Evolutionary conservation across 768 basidiomycete genomes (phyloP).

Genomic region (Lactifluus echinatus): DNA sequence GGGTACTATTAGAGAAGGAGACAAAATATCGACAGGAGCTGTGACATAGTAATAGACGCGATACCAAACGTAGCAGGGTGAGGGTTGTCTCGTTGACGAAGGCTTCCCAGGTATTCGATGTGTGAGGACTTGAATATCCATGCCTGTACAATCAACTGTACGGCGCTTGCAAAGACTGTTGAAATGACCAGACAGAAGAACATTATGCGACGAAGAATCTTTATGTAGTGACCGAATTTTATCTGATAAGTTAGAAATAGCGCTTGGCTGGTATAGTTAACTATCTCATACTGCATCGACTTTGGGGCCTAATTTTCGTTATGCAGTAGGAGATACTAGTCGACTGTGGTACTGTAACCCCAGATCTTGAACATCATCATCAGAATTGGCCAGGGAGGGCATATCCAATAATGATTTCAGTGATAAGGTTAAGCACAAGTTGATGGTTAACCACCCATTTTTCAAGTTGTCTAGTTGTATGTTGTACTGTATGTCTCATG

Average conservation of each 20-base stretch:
- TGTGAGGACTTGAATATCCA: not conserved
- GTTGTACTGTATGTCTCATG: too few species aligned
- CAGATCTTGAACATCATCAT: conserved; percentile 85
- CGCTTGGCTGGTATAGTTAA: too few species aligned
- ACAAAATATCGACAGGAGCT: too few species aligned
- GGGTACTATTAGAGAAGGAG: too few species aligned
- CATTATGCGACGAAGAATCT: not conserved
- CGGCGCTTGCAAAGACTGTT: not conserved
- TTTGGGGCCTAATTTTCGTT: too few species aligned
- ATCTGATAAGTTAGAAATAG: too few species aligned
- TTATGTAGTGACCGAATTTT: conserved; percentile 41
- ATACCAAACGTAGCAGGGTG: not conserved
- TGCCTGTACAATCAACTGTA: not conserved
- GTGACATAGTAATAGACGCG: not conserved
- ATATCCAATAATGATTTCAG: too few species aligned
- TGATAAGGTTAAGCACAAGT: too few species aligned
- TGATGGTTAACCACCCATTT: too few species aligned
- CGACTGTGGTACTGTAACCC: conserved; percentile 66
- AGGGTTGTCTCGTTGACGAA: not conserved
- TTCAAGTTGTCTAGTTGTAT: too few species aligned
- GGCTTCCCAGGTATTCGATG: not conserved
- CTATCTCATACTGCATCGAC: too few species aligned
- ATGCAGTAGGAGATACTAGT: conserved; percentile 53
- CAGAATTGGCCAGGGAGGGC: conserved; percentile 33
- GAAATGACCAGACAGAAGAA: not conserved